A percentile compares a stretch with the other conserved stretches of the same genome.
Evolutionary conservation across 345 rosid genomes (phyloP).

Genomic region (Citrus maxima): DNA sequence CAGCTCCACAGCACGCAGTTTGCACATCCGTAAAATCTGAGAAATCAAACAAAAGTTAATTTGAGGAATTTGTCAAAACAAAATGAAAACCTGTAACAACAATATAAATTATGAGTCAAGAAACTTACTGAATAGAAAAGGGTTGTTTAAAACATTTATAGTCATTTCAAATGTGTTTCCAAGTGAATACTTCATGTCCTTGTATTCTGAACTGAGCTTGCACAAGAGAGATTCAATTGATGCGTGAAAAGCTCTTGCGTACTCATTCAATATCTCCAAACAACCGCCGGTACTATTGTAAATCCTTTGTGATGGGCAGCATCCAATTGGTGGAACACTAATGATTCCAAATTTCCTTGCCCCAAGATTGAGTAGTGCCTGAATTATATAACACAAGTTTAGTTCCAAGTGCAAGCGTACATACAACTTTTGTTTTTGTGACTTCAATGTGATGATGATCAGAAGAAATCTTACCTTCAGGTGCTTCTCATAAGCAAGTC

Average conservation of each 20-base stretch:
- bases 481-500: constrained; percentile 28
- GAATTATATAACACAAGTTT: constrained; percentile 6
- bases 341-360: constrained; percentile 51
- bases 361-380: constrained; percentile 35
- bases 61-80: background rate
- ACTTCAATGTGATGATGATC: background rate
- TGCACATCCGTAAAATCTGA: constrained; percentile 42
- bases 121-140: constrained; percentile 29
- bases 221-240: constrained; percentile 17
- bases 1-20: constrained; percentile 44
- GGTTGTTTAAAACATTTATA: constrained; percentile 33
- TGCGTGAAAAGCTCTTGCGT: constrained; percentile 30
- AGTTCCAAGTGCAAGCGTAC: background rate
- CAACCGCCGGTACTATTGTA: constrained; percentile 35
- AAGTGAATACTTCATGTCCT: constrained; percentile 41
- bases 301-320: constrained; percentile 54
- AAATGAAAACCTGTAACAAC: background rate
- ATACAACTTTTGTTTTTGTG: background rate
- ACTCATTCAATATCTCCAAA: constrained; percentile 38
- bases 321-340: constrained; percentile 54
- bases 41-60: background rate
- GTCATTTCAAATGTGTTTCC: constrained; percentile 50
- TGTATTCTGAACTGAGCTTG: constrained; percentile 38
- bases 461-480: constrained; percentile 30
- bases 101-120: background rate